Evolutionary conservation across 768 basidiomycete species (phyloP), one percentile per base, ranked within the genome.

Genomic region (Suillus alpinus): DNA sequence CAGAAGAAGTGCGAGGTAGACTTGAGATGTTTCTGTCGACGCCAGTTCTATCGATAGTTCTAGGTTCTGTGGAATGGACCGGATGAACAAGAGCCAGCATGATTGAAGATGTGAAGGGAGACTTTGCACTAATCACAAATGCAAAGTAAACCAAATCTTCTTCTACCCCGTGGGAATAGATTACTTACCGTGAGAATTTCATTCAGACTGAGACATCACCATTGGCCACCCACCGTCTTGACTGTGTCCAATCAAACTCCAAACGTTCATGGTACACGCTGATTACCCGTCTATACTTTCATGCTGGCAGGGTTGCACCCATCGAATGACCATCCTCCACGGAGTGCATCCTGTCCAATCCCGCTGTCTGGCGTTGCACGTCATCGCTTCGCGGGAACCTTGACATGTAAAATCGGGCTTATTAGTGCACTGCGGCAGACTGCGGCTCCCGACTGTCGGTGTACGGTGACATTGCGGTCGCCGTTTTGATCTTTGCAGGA

Each of bases 71-170:
- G 31, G 68, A 62, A 40, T 67, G 68, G n/a, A 72, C 63, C 14
- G 80, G 79, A 66, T 79, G 76, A 65, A 81, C 81, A 59, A 83
- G 77, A 61, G 82, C 81, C 65, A 83, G 82, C 81, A 83, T 83
- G 64, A 62, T 64, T 47, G 67, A 39, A 53, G 20, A 65, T 63
- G 65, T 50, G 57, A 65, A 62, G 26, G 26, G 26, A 26, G 26
- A 26, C 3, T 26, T 26, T 26, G 26, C 26, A 26, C 2, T 26
- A 57, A 18, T 59, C 71, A 29, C 46, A 61, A 50, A 29, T 50
- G 29, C 31, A 50, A 31, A 47, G 23, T 59, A 59, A 65, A 57
- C 58, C 55, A 41, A 58, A 60, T 62, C 41, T 34, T 50, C 10
- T n/a, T 14, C 14, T 3, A 32, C 23, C 3, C 29, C 58, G 58